Base-by-base conservation (phyloP, 2,329 filamentous ascomycete species). In the Pestalotiopsis fici region DNA sequence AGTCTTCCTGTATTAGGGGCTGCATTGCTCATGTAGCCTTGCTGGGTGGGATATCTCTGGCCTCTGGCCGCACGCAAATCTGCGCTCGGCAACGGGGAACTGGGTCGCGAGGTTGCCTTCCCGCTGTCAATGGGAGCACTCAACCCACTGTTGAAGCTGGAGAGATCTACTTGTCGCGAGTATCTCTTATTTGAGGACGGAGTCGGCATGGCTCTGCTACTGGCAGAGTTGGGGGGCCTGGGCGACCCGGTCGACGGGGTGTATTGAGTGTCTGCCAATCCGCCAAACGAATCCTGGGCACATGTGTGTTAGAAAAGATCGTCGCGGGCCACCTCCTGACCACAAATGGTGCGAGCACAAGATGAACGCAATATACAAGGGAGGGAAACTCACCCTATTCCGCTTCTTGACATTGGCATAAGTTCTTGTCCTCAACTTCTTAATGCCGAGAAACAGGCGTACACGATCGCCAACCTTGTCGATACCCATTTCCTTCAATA, bases 391-490 rank as follows among this genome's bases (percentile, higher is more conserved):
- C 85, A 97, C 95, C 83, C 95, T 88, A 83, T 97, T 94, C 69
- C 93, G 89, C 83, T 94, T 94, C 80, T 92, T 93, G 74, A 91
- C 89, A 74, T 92, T 93, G 68, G 91, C 88, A 72, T 92, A 91
- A 4, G 91, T 88, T 78, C 90, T 93, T 66, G 91, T 94, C 71
- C 93, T 86, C 66, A 96, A 84, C 78, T 94, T 93, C 82, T 95
- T 95, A 77, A 95, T 94, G 71, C 91, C 91, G 69, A 95, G 86
- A 75, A 94, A 95, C 69, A 99, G 91, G 70, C 95, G 93, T 43
- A 99, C 95, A 65, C 96, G 91, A 79, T 99, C 96, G 71, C 96
- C 96, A 71, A 99, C 93, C 81, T 98, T 99, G 73, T 97, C 97
- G 73, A 99, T 95, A 56, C 96, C 96, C 89, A 99, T 97, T 79